Evolutionary conservation across 2,329 filamentous ascomycete species (phyloP), one percentile per base, ranked within the genome.

Genomic region (Ceratocystis eucalypticola): DNA sequence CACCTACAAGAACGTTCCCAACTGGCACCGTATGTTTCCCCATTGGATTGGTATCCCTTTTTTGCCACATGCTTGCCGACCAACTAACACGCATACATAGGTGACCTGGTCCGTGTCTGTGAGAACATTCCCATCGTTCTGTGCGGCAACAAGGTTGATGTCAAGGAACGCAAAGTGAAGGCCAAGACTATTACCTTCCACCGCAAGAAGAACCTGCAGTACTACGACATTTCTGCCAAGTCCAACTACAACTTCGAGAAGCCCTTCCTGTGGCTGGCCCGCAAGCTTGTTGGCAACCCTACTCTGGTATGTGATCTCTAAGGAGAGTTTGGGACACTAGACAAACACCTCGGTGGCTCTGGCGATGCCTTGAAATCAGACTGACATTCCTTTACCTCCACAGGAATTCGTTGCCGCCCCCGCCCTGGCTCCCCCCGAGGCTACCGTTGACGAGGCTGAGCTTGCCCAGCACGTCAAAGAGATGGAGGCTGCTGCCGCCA

Each of bases 171-270:
- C 80, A 99, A 99, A 83, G 94, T 99, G 77, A 99, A 99, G 88
- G 94, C 94, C 76, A 99, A 99, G 90, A 95, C 93, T 77, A 99
- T 99, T 80, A 99, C 94, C 72, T 99, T 99, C 89, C 94, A 99
- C 86, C 91, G 94, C 81, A 99, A 99, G 90, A 99, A 99, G 88
- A 99, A 97, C 82, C 88, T 99, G 65, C 94, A 99, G 82, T 99
- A 97, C 86, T 99, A 99, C 85, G 94, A 97, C 74, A 97, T 97
- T 78, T 96, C 91, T 53, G 94, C 94, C 80, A 99, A 97, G 84
- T 96, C 92, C 76, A 97, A 97, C 85, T 97, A 99, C 83, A 97
- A 97, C 87, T 97, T 97, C 79, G 93, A 97, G 88, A 99, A 97
- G 87, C 93, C 93, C 70, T 97, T 99, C 90, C 88, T 97, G 74